A percentile compares a stretch with the other conserved stretches of the same genome.
These are phyloP conservation scores for Cladosporium oxysporum DNA, from an alignment of 2,329 filamentous ascomycete genomes.

Conservation along the genomic window DNA sequence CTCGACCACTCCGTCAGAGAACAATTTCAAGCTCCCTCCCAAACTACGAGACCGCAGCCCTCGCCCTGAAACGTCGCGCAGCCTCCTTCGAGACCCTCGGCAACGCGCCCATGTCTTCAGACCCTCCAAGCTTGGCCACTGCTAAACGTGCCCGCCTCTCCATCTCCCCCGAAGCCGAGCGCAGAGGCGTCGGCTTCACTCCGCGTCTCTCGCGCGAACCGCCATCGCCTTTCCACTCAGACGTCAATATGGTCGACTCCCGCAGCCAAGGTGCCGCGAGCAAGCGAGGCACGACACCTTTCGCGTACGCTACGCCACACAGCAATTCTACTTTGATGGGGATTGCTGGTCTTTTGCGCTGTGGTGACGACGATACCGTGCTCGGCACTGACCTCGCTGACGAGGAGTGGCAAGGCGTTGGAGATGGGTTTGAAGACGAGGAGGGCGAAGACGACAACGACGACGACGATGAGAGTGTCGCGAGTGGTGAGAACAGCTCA, in stretches of 20 bases:
- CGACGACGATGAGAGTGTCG: constrained; percentile 28
- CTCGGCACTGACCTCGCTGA: constrained; percentile 32
- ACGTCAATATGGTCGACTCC: constrained; percentile 26
- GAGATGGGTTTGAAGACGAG: constrained; percentile 38
- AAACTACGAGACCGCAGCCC: constrained; percentile 24
- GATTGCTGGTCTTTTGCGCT: constrained; percentile 36
- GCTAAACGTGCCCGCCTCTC: constrained; percentile 55
- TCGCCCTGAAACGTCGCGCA: constrained; percentile 34
- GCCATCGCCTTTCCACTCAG: constrained; percentile 44
- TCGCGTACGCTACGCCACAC: constrained; percentile 74
- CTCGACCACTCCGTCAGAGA: constrained; percentile 21
- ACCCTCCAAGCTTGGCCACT: constrained; percentile 22
- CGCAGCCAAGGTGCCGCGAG: constrained; percentile 29
- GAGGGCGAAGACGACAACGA: constrained; percentile 15
- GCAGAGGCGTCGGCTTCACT: constrained; percentile 40
- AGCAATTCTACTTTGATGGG: constrained; percentile 47
- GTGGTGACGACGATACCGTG: constrained; percentile 38
- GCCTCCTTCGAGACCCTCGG: constrained; percentile 34
- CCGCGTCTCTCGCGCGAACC: constrained; percentile 49
- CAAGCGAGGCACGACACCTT: constrained; percentile 55
- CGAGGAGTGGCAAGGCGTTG: constrained; percentile 40
- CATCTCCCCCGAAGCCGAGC: constrained; percentile 54
- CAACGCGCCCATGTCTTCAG: constrained; percentile 28
- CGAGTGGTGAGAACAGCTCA: constrained; percentile 32
- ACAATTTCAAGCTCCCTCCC: constrained; percentile 36